Conservation (phyloP, 2,329 filamentous ascomycete species). For the Fusarium incarnatum region DNA sequence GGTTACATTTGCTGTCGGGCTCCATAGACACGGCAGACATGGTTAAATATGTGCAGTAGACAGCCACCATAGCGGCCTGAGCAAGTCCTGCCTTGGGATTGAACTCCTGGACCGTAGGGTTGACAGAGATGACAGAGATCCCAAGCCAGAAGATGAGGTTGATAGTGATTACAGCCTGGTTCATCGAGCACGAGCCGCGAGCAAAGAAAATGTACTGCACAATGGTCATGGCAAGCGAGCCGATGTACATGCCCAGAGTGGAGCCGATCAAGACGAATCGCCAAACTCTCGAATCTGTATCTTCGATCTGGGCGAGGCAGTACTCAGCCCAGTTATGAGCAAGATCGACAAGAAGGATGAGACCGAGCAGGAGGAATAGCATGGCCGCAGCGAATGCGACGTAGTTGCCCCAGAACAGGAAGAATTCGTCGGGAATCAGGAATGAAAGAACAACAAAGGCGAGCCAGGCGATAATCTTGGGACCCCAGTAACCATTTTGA, state of each 20-base stretch:
- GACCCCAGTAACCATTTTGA: slow-evolving; percentile 99
- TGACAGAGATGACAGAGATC: slow-evolving; percentile 86
- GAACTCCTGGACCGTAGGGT: slow-evolving; percentile 88
- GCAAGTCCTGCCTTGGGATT: slow-evolving; percentile 95
- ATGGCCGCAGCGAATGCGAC: slow-evolving; percentile 89
- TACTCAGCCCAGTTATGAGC: slow-evolving; percentile 98
- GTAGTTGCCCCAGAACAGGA: slow-evolving; percentile 96
- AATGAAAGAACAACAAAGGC: slow-evolving; percentile 90
- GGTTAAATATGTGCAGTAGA: slow-evolving; percentile 98
- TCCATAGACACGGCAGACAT: slow-evolving; percentile 99
- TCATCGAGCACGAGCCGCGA: slow-evolving; percentile 85
- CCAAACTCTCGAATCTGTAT: slow-evolving; percentile 87
- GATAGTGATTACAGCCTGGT: slow-evolving; percentile 94
- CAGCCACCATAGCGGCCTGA: slow-evolving; percentile 96
- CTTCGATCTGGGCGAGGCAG: slow-evolving; percentile 92
- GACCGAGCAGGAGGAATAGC: slow-evolving; percentile 90
- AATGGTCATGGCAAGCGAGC: slow-evolving; percentile 91
- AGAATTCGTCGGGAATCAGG: slow-evolving; percentile 94
- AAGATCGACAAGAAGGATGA: slow-evolving; percentile 92
- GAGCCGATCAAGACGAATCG: slow-evolving; percentile 89
- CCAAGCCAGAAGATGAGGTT: slow-evolving; percentile 87
- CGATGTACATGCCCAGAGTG: slow-evolving; percentile 92
- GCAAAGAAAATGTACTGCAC: slow-evolving; percentile 99
- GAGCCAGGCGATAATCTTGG: slow-evolving; percentile 92
- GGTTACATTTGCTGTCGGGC: slow-evolving; percentile 95